These are phyloP conservation scores for Pythium apleroticum DNA, from an alignment of 352 stramenopile genomes.

Conservation along the genomic window DNA sequence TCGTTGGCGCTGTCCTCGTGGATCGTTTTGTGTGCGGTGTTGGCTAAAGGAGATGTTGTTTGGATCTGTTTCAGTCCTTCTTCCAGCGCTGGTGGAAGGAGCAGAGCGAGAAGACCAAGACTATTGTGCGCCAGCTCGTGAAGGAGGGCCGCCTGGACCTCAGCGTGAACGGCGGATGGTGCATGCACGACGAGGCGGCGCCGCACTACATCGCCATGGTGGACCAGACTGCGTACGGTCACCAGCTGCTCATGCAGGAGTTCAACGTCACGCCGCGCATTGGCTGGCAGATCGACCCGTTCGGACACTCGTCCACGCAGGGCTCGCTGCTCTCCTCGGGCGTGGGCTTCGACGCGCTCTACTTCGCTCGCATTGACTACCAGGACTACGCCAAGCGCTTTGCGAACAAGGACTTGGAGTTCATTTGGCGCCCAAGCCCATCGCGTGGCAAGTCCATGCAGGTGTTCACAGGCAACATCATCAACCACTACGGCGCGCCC, in stretches of 20 bases:
- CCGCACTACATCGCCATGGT: constrained; percentile 97
- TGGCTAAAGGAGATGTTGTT: neutral
- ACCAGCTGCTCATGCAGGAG: constrained; percentile 93
- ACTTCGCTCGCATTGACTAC: constrained; percentile 98
- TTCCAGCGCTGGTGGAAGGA: constrained; percentile 97
- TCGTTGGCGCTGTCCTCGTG: neutral
- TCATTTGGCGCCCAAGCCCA: constrained; percentile 93
- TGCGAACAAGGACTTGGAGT: constrained; percentile 89
- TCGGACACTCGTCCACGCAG: constrained; percentile 92
- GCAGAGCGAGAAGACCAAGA: constrained; percentile 73
- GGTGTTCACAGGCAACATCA: constrained; percentile 88
- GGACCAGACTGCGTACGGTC: constrained; percentile 97
- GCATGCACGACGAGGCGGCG: constrained; percentile 98
- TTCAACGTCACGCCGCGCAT: constrained; percentile 94
- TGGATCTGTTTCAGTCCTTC: constrained; percentile 64
- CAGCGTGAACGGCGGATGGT: constrained; percentile 96
- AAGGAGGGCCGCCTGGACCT: constrained; percentile 91
- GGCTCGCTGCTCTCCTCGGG: constrained; percentile 88
- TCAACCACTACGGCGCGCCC: constrained; percentile 77
- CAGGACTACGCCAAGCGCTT: constrained; percentile 93
- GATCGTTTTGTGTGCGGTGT: neutral
- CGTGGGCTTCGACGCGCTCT: constrained; percentile 95
- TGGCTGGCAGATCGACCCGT: constrained; percentile 98
- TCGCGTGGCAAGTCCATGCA: constrained; percentile 81
- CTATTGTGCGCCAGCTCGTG: constrained; percentile 86